These are phyloP conservation scores for Hanseniaspora nectarophila DNA, from an alignment of 805 yeast genomes.

Conservation along the genomic window DNA sequence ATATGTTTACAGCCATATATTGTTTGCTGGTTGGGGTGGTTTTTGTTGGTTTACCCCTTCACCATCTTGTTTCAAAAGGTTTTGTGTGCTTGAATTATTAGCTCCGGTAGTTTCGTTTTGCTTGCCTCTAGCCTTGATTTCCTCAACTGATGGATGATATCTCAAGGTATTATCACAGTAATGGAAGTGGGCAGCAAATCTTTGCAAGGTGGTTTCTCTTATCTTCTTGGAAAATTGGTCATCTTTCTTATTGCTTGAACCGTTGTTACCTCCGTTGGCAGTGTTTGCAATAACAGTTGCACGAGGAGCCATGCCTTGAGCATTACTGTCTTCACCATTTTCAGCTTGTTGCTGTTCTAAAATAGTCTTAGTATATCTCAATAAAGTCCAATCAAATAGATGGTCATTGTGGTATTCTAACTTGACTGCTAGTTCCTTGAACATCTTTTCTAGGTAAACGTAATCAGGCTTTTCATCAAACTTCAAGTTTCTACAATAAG, in stretches of 20 bases:
- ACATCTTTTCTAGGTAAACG: constrained; percentile 70
- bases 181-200: constrained; percentile 30
- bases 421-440: constrained; percentile 77
- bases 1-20: constrained; percentile 13
- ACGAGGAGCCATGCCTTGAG: constrained; percentile 15
- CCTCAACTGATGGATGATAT: constrained; percentile 28
- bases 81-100: not conserved
- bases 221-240: constrained; percentile 27
- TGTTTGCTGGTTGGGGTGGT: constrained; percentile 10
- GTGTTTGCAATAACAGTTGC: constrained; percentile 18
- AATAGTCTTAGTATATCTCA: constrained; percentile 30
- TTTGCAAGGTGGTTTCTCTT: constrained; percentile 27
- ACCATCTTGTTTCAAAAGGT: not conserved
- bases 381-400: constrained; percentile 90
- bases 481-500: constrained; percentile 77
- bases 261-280: constrained; percentile 8
- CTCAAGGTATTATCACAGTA: constrained; percentile 25
- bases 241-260: constrained; percentile 20
- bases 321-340: not conserved
- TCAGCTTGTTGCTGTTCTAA: constrained; percentile 21
- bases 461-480: constrained; percentile 97
- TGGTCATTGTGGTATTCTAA: constrained; percentile 88
- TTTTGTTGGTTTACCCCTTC: not conserved
- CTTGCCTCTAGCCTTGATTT: constrained; percentile 21
- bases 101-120: not conserved